Conservation (phyloP, 345 rosid genomes). For the Arabidopsis arenosa region DNA sequence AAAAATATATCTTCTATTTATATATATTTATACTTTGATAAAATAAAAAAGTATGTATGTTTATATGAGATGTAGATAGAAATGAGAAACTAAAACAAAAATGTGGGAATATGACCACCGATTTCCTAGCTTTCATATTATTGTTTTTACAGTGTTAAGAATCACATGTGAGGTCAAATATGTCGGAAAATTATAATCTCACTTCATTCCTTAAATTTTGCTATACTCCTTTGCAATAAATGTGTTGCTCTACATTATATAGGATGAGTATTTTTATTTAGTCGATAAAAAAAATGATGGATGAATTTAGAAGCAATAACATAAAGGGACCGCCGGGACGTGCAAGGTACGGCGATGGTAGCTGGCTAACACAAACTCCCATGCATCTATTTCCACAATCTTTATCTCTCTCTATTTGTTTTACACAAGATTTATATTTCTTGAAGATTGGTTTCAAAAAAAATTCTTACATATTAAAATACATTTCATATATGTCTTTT, state of each 20-base stretch:
- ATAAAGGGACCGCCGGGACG: conserved; percentile 24
- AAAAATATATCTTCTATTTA: background rate
- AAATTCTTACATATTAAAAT: background rate
- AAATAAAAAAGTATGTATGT: background rate
- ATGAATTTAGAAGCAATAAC: conserved; percentile 19
- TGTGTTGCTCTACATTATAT: background rate
- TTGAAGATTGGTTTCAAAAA: background rate
- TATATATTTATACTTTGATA: too few species aligned
- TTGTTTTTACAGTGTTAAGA: background rate
- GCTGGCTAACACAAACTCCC: conserved; percentile 29
- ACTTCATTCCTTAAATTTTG: background rate
- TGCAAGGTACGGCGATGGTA: conserved; percentile 36
- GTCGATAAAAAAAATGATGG: background rate
- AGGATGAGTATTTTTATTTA: background rate
- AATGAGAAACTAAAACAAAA: background rate
- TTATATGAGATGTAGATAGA: background rate
- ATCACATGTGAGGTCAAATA: conserved; percentile 1
- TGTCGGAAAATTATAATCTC: background rate
- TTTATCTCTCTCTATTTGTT: background rate
- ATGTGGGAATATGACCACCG: background rate
- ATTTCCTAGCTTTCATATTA: background rate
- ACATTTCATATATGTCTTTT: background rate
- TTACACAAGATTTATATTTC: background rate
- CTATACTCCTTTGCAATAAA: background rate
- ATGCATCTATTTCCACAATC: conserved; percentile 11